Conservation (phyloP, 352 stramenopile genomes). For the Pythium sukuiense region DNA sequence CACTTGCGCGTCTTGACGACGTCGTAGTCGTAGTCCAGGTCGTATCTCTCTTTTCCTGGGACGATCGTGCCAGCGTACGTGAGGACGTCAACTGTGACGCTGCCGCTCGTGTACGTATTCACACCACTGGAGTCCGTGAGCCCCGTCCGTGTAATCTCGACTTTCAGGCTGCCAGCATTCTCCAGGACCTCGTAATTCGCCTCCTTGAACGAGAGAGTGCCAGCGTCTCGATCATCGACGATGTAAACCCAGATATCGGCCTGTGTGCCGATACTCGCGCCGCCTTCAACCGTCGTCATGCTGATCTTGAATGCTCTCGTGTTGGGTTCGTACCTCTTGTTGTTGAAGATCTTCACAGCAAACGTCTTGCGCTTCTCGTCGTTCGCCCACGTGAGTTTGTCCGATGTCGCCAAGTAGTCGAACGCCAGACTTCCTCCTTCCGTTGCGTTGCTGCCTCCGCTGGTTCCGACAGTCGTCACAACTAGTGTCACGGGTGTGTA, state of each 20-base stretch:
- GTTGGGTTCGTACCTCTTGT: constrained; percentile 51
- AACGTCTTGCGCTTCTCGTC: constrained; percentile 57
- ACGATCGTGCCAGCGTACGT: constrained; percentile 59
- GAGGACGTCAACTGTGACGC: constrained; percentile 53
- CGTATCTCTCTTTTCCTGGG: constrained; percentile 46
- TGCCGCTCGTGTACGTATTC: constrained; percentile 65
- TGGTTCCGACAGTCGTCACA: constrained; percentile 42
- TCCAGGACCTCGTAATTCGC: constrained; percentile 65
- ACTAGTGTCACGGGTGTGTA: constrained; percentile 54
- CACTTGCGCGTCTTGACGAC: constrained; percentile 49
- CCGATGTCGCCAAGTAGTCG: constrained; percentile 53
- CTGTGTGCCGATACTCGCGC: constrained; percentile 47
- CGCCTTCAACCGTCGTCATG: constrained; percentile 49
- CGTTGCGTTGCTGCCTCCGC: constrained; percentile 59
- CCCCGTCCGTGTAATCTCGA: constrained; percentile 54
- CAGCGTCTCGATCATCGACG: constrained; percentile 71
- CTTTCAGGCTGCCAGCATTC: constrained; percentile 39
- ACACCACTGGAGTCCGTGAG: constrained; percentile 41
- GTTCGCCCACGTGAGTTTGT: constrained; percentile 55
- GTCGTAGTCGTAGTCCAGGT: constrained; percentile 55
- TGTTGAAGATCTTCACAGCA: constrained; percentile 71
- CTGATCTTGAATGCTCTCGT: constrained; percentile 53
- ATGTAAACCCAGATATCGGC: constrained; percentile 68
- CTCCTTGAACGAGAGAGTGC: constrained; percentile 58
- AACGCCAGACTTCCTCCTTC: constrained; percentile 61